Conservation (phyloP, 768 basidiomycete genomes). For the Plicaturopsis crispa region DNA sequence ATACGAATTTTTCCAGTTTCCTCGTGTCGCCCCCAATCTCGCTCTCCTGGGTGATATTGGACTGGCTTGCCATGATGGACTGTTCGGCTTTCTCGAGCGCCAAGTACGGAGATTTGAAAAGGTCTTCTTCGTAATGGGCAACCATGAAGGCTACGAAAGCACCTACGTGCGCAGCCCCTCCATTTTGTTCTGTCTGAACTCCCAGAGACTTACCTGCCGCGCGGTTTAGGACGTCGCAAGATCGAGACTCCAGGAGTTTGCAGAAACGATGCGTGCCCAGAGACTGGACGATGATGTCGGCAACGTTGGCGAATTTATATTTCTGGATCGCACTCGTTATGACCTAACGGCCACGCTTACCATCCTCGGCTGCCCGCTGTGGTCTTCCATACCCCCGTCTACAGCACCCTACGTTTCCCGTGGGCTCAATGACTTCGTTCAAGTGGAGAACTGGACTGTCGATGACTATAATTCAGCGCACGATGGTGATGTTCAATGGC, state of each 20-base stretch:
- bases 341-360: conserved; percentile 24
- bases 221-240: conserved; percentile 4
- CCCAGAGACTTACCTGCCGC: not conserved
- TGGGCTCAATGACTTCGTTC: conserved; percentile 26
- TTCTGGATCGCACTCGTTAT: conserved; percentile 24
- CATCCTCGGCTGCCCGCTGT: conserved; percentile 34
- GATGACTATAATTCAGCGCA: conserved; percentile 17
- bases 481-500: conserved; percentile 22
- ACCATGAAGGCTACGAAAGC: conserved; percentile 19
- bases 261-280: conserved; percentile 1
- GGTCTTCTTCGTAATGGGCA: conserved; percentile 27
- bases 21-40: conserved; percentile 16
- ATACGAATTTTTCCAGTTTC: conserved; percentile 19
- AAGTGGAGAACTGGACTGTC: conserved; percentile 19
- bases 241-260: conserved; percentile 6
- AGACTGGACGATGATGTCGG: not conserved
- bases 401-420: conserved; percentile 17
- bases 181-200: conserved; percentile 10
- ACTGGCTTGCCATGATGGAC: conserved; percentile 17
- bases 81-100: conserved; percentile 23
- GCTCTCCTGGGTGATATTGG: conserved; percentile 32
- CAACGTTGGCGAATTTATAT: conserved; percentile 18
- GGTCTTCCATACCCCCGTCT: conserved; percentile 22
- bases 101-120: conserved; percentile 22
- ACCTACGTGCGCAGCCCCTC: conserved; percentile 5